Percentiles rank a stretch among this genome's conserved stretches.
Evolutionary conservation across 2,329 filamentous ascomycete genomes (phyloP).

Genomic region (Alternaria gaisen): DNA sequence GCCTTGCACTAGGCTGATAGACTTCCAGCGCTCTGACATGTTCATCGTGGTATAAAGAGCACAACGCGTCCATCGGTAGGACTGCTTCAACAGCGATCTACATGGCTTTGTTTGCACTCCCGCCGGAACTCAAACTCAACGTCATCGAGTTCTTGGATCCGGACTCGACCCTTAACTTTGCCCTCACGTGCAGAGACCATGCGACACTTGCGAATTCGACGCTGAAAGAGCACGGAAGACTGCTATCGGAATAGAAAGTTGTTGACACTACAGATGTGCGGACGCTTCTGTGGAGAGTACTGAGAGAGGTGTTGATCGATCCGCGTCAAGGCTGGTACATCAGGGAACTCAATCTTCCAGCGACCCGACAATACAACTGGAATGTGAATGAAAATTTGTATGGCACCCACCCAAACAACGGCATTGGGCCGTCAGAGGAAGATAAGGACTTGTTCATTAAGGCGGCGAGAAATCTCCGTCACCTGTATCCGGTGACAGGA

Average conservation of each 20-base stretch:
- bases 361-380: constrained; percentile 2
- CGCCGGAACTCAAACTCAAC: constrained; percentile 22
- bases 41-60: not conserved
- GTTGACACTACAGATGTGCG: constrained; percentile 4
- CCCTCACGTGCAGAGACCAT: constrained; percentile 23
- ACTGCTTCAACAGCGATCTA: not conserved
- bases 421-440: constrained; percentile 8
- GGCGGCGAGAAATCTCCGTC: constrained; percentile 8
- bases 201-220: constrained; percentile 7
- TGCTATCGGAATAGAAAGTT: constrained; percentile 12
- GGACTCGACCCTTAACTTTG: constrained; percentile 18
- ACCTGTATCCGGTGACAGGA: constrained; percentile 4
- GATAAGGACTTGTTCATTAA: constrained; percentile 10
- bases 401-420: not conserved
- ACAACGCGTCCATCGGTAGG: not conserved
- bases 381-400: not conserved
- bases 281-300: constrained; percentile 12
- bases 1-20: not conserved
- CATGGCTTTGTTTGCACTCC: constrained; percentile 21
- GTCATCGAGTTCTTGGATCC: constrained; percentile 24
- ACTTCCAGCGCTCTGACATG: not conserved
- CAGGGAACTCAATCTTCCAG: constrained; percentile 25
- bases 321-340: constrained; percentile 25
- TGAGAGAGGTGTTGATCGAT: constrained; percentile 20
- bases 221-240: constrained; percentile 16